Base-by-base conservation (phyloP, 2,329 filamentous ascomycete species). In the Chaetomium olivaceum region DNA sequence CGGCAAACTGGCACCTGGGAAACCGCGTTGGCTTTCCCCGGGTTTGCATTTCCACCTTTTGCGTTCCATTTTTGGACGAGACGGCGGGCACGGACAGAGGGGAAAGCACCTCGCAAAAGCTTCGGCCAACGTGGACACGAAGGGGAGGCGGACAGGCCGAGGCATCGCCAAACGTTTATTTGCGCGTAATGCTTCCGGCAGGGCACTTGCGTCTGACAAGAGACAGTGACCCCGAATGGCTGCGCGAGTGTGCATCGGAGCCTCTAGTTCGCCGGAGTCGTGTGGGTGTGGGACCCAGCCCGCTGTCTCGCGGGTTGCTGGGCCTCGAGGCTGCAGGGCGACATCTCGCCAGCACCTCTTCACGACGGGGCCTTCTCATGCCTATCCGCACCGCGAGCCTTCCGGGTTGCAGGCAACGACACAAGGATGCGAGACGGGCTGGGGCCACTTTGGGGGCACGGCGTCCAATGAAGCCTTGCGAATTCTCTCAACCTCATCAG, bases 111-210 rank as follows among this genome's bases (percentile, higher is more conserved):
- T 12, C 11, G 33, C 33, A 36, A 19, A 16, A 23, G 29, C 7
- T 31, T 16, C 4, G 39, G 4, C 39, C 19, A 57, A 27, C 19
- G n/a, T 58, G 11, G 36, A 62, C 43, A 27, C 31, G 43, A 60
- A 58, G 62, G 58, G 56, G 51, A 58, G 61, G 29, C 29, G n/a
- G 21, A 36, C 9, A 36, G 48, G 36, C 64, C 36, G 55, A 48
- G 48, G 43, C 25, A 46, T 43, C 48, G 29, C 29, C 46, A 21
- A 48, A 48, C 46, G n/a, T 33, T 64, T 59, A 27, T 29, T 29
- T 70, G 67, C 74, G 72, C 72, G 73, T 73, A 73, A 73, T 64
- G 63, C 70, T 72, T 73, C 73, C 72, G 73, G 72, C 71, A 73
- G 68, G 62, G 56, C 62, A 64, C 71, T 66, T 73, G 72, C 70